phyloP scores from a whole-genome alignment of 2,329 filamentous ascomycete species.

The Escovopsis sp. region DNA sequence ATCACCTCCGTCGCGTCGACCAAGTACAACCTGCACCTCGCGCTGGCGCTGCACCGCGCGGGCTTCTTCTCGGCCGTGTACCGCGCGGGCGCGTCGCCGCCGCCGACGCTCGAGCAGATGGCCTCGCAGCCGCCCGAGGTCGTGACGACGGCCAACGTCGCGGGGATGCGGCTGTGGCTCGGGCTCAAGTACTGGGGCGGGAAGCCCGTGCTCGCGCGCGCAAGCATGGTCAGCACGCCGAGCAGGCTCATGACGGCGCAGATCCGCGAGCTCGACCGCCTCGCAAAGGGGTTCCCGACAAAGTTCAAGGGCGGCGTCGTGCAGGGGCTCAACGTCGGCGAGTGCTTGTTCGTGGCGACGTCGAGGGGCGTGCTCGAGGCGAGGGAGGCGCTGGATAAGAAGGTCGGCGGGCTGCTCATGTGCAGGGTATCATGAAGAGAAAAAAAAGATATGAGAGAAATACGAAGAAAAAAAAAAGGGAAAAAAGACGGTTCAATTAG shows the following conservation, averaged over 20 bases:
- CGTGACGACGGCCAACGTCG: slow-evolving; percentile 56
- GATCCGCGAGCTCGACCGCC: slow-evolving; percentile 42
- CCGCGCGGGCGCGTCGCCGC: slow-evolving; percentile 44
- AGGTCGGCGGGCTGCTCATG: slow-evolving; percentile 64
- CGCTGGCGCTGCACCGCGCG: slow-evolving; percentile 63
- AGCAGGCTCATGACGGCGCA: slow-evolving; percentile 56
- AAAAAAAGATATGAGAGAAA: too few relatives aligned
- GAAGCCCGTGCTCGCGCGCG: slow-evolving; percentile 57
- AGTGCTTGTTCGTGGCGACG: slow-evolving; percentile 69
- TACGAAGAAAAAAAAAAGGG: background rate
- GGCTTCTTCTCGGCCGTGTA: slow-evolving; percentile 73
- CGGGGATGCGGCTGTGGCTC: slow-evolving; percentile 66
- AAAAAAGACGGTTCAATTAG: background rate
- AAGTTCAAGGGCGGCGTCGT: slow-evolving; percentile 48
- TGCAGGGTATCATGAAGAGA: slow-evolving; percentile 45
- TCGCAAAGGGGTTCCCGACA: slow-evolving; percentile 54
- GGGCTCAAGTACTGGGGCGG: slow-evolving; percentile 84
- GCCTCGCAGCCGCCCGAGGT: slow-evolving; percentile 34
- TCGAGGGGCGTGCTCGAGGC: slow-evolving; percentile 66
- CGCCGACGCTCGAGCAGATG: slow-evolving; percentile 31
- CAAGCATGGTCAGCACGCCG: slow-evolving; percentile 57
- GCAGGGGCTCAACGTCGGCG: slow-evolving; percentile 62
- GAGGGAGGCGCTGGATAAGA: slow-evolving; percentile 67
- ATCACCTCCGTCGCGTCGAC: slow-evolving; percentile 71
- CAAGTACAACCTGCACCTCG: slow-evolving; percentile 64